These are phyloP conservation scores for Ascochyta rabiei DNA, from an alignment of 2,329 filamentous ascomycete genomes.

Conservation along the genomic window DNA sequence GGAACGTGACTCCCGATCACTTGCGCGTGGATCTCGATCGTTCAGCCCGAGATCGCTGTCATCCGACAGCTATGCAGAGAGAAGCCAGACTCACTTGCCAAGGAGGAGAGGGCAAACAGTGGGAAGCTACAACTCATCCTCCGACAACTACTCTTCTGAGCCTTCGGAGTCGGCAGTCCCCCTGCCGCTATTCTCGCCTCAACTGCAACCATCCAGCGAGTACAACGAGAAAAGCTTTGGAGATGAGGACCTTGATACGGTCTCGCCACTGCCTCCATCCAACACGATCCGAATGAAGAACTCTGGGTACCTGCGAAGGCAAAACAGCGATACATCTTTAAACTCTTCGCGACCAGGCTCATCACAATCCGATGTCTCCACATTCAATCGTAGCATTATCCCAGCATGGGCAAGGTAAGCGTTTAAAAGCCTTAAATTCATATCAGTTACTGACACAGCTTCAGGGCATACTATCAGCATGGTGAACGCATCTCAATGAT, in stretches of 20 bases:
- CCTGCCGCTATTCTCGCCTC: constrained; percentile 44
- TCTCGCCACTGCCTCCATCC: constrained; percentile 47
- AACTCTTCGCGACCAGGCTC: constrained; percentile 45
- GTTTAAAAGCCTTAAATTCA: neutral
- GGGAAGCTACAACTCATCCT: constrained; percentile 42
- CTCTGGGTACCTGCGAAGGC: constrained; percentile 45
- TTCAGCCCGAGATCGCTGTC: constrained; percentile 41
- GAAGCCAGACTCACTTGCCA: constrained; percentile 25
- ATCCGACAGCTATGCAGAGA: constrained; percentile 38
- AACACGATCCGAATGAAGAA: constrained; percentile 47
- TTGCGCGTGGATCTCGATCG: constrained; percentile 40
- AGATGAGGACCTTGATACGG: constrained; percentile 48
- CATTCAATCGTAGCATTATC: constrained; percentile 44
- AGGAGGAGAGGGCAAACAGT: constrained; percentile 42
- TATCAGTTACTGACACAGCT: constrained; percentile 16
- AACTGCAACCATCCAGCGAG: constrained; percentile 26
- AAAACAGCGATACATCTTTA: constrained; percentile 42
- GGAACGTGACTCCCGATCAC: constrained; percentile 44
- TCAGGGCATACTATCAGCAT: constrained; percentile 46
- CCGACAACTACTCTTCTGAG: constrained; percentile 39
- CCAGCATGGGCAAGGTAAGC: constrained; percentile 47
- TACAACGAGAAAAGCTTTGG: constrained; percentile 37
- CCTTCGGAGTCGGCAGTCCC: constrained; percentile 44
- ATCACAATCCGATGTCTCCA: constrained; percentile 44
- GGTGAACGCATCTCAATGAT: constrained; percentile 45